Percentiles rank a stretch among this genome's conserved stretches.
Conservation (phyloP, 208 protist genomes). For the Trypanosomatidae sp. region DNA sequence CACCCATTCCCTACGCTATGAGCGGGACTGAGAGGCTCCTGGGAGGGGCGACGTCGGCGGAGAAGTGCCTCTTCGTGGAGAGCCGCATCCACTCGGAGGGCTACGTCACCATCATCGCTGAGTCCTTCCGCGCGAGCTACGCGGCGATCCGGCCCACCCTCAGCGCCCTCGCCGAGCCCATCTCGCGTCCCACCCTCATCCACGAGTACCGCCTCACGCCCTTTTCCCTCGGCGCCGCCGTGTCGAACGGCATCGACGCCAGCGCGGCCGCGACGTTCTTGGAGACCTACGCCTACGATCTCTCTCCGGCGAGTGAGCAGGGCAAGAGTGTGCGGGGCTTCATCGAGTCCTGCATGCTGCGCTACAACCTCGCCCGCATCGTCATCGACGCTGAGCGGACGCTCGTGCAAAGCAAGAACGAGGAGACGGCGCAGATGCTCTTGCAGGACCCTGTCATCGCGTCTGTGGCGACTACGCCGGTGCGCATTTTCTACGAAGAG, state of each 20-base stretch:
- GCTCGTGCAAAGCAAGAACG: slow-evolving; percentile 64
- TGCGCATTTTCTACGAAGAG: slow-evolving; percentile 28
- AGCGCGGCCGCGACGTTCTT: slow-evolving; percentile 92
- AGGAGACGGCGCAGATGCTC: slow-evolving; percentile 50
- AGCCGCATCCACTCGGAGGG: slow-evolving; percentile 41
- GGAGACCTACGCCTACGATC: slow-evolving; percentile 75
- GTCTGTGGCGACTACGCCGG: slow-evolving; percentile 39
- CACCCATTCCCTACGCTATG: too few relatives aligned
- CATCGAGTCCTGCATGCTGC: slow-evolving; percentile 68
- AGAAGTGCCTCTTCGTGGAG: slow-evolving; percentile 72
- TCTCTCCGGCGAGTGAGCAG: slow-evolving; percentile 13
- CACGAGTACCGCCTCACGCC: slow-evolving; percentile 98
- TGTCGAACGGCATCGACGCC: slow-evolving; percentile 92
- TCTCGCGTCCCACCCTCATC: slow-evolving; percentile 92
- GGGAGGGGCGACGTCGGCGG: too few relatives aligned
- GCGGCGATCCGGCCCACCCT: slow-evolving; percentile 41
- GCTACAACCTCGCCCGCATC: slow-evolving; percentile 79
- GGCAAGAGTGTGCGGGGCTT: slow-evolving; percentile 42
- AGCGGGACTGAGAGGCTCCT: too few relatives aligned
- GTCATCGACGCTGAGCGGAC: slow-evolving; percentile 65
- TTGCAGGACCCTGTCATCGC: slow-evolving; percentile 53
- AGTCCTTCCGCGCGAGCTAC: slow-evolving; percentile 73
- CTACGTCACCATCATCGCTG: slow-evolving; percentile 63
- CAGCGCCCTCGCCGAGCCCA: slow-evolving; percentile 93
- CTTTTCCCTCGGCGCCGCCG: slow-evolving; percentile 97